Percentiles rank a stretch among this genome's conserved stretches.
Evolutionary conservation across 2,329 filamentous ascomycete species (phyloP).

Genomic region (Aspergillus pseudotamarii): DNA sequence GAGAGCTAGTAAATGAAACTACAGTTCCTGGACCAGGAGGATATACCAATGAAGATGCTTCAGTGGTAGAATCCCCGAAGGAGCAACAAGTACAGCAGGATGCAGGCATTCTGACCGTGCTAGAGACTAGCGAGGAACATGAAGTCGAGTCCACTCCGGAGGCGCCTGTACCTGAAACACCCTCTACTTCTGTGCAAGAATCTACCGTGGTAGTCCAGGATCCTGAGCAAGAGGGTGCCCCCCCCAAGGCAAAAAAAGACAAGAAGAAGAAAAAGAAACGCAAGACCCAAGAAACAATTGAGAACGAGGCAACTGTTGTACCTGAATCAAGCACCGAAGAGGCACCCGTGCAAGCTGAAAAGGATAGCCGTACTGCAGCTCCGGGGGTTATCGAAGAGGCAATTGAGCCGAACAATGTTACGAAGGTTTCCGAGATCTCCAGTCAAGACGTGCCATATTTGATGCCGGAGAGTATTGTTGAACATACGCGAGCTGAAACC

Average conservation of each 20-base stretch:
- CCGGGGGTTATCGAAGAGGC: neutral
- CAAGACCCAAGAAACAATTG: slow-evolving; percentile 21
- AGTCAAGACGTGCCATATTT: slow-evolving; percentile 12
- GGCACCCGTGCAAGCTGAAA: neutral
- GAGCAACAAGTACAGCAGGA: neutral
- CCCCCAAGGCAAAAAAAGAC: slow-evolving; percentile 28
- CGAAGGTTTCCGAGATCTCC: neutral
- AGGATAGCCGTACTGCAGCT: neutral
- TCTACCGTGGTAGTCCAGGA: slow-evolving; percentile 6
- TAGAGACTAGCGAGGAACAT: neutral
- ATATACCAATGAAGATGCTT: neutral
- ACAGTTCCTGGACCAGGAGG: neutral
- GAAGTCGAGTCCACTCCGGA: neutral
- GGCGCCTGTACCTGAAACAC: neutral
- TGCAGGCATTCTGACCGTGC: neutral
- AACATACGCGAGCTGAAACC: neutral
- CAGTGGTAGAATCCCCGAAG: neutral
- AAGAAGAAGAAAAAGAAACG: slow-evolving; percentile 45
- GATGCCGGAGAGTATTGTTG: too few species aligned
- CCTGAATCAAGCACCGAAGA: neutral
- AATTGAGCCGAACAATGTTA: neutral
- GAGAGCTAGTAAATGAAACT: neutral
- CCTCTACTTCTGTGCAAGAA: slow-evolving; percentile 1
- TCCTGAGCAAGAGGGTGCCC: slow-evolving; percentile 12
- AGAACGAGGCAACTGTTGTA: slow-evolving; percentile 17